phyloP scores from a whole-genome alignment of 78 protist genomes.

The Dictyostelium capitatum region DNA sequence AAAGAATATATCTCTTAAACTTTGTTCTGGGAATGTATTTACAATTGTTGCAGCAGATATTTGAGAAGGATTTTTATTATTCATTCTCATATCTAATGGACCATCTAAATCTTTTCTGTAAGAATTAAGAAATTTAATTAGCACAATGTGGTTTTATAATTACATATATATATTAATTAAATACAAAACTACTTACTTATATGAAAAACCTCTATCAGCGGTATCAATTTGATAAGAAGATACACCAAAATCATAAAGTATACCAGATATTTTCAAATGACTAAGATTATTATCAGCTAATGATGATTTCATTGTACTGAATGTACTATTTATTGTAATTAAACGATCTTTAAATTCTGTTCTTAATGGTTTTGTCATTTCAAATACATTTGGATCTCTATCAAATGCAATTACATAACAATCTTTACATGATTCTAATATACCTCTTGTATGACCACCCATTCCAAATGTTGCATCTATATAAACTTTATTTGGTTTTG shows the following conservation, averaged over 20 bases:
- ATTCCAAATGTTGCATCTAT: constrained; percentile 66
- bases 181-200: constrained; percentile 4
- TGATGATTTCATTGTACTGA: constrained; percentile 6
- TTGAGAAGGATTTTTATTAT: not conserved
- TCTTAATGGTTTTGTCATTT: constrained; percentile 38
- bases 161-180: too few species aligned
- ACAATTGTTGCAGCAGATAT: constrained; percentile 27
- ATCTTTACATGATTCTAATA: constrained; percentile 18
- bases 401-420: constrained; percentile 72
- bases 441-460: constrained; percentile 57
- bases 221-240: constrained; percentile 57
- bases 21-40: constrained; percentile 18
- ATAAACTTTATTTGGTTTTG: constrained; percentile 9
- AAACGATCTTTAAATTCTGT: constrained; percentile 31
- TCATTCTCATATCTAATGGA: constrained; percentile 79
- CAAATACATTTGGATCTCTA: constrained; percentile 65
- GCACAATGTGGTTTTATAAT: not conserved
- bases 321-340: constrained; percentile 32
- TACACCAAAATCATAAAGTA: constrained; percentile 58
- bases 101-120: constrained; percentile 57
- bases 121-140: too few species aligned
- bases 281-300: not conserved
- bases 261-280: constrained; percentile 29
- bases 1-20: constrained; percentile 63
- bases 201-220: constrained; percentile 72